phyloP scores from a whole-genome alignment of 2,329 filamentous ascomycete genomes.

The Diaporthe longicolla region DNA sequence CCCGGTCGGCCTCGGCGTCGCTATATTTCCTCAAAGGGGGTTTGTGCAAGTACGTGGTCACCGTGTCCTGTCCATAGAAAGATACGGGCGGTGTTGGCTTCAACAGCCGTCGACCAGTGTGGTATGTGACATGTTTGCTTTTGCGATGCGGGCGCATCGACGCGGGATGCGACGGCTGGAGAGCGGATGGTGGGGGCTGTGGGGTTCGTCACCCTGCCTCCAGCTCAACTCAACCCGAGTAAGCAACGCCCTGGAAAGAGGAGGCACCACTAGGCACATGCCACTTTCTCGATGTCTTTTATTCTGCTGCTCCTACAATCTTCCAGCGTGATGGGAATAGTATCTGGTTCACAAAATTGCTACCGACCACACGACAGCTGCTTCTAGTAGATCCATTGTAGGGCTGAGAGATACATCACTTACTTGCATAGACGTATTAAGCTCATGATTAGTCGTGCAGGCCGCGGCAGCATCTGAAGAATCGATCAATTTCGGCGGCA shows the following conservation, averaged over 20 bases:
- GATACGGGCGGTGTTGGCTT: not conserved
- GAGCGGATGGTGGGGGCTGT: conserved; percentile 1
- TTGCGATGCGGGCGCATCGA: not conserved
- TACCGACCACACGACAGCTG: too few species aligned
- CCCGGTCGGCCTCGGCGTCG: too few species aligned
- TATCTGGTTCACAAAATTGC: too few species aligned
- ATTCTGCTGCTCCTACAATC: too few species aligned
- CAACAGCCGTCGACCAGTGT: too few species aligned
- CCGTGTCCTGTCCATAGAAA: too few species aligned
- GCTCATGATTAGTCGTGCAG: not conserved
- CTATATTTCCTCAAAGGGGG: not conserved
- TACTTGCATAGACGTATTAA: not conserved
- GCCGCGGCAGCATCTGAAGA: conserved; percentile 27
- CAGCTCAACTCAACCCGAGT: not conserved
- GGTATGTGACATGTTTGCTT: not conserved
- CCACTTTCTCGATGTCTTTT: not conserved
- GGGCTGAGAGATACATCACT: not conserved
- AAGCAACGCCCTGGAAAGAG: not conserved
- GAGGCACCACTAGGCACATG: not conserved
- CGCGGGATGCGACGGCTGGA: not conserved
- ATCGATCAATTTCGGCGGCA: conserved; percentile 1
- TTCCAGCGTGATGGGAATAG: too few species aligned
- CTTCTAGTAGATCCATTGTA: not conserved
- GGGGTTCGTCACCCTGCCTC: not conserved
- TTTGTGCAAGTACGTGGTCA: not conserved